phyloP scores from a whole-genome alignment of 768 basidiomycete genomes.

The Lentinula raphanica region DNA sequence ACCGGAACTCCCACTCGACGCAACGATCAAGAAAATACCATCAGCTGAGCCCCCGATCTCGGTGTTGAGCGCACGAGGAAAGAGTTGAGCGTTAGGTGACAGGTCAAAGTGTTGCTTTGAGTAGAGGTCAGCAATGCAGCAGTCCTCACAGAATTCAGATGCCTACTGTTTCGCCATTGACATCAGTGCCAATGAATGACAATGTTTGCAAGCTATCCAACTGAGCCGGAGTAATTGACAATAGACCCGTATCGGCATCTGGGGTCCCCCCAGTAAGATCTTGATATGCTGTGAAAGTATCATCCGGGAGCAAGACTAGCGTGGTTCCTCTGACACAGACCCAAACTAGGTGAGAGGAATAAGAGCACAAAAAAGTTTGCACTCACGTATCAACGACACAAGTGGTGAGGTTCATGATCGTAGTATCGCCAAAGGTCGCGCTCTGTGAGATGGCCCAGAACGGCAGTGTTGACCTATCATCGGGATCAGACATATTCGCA shows the following conservation, averaged over 20 bases:
- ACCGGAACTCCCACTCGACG: constrained; percentile 26
- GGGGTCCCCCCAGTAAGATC: constrained; percentile 31
- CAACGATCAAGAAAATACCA: constrained; percentile 30
- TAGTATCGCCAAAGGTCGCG: neutral
- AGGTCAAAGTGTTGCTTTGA: constrained; percentile 27
- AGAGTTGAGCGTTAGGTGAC: constrained; percentile 36
- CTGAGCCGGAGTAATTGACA: constrained; percentile 46
- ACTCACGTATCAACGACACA: neutral
- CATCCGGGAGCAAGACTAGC: constrained; percentile 42
- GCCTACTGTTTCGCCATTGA: constrained; percentile 7
- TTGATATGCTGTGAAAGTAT: constrained; percentile 40
- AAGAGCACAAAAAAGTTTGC: neutral
- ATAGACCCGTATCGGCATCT: constrained; percentile 31
- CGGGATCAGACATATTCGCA: neutral
- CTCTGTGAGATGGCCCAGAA: neutral
- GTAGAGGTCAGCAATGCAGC: too few species aligned
- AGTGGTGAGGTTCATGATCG: neutral
- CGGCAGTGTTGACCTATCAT: neutral
- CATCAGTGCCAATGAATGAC: constrained; percentile 33
- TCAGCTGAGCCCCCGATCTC: constrained; percentile 26
- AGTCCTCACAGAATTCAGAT: constrained; percentile 23
- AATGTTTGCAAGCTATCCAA: constrained; percentile 48
- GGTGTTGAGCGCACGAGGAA: constrained; percentile 30
- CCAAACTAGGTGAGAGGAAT: neutral
- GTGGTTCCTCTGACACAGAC: constrained; percentile 41